phyloP scores from a whole-genome alignment of 208 protist genomes.

The Perkinsela sp. region DNA sequence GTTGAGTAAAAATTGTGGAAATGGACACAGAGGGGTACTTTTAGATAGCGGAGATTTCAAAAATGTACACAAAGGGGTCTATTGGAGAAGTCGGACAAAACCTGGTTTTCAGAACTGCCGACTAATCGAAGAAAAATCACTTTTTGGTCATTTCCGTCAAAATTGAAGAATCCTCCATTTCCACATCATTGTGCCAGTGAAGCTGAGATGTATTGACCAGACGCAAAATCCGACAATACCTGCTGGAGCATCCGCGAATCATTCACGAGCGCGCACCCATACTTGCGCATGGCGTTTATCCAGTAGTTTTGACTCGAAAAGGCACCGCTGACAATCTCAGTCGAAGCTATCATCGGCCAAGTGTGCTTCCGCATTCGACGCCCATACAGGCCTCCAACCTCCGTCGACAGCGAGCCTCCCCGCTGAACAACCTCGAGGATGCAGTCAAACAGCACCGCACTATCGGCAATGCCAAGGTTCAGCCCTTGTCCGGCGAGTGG shows the following conservation, averaged over 20 bases:
- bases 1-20: too few species aligned
- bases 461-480: conserved; percentile 63
- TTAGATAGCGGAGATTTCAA: too few species aligned
- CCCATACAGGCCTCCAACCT: conserved; percentile 28
- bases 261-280: not conserved
- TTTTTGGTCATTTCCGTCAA: too few species aligned
- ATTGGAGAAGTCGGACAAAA: too few species aligned
- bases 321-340: conserved; percentile 33
- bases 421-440: conserved; percentile 20
- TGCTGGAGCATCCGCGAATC: not conserved
- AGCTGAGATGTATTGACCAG: conserved; percentile 1
- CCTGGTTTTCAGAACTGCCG: too few species aligned
- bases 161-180: too few species aligned
- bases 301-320: conserved; percentile 3
- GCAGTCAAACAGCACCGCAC: conserved; percentile 23
- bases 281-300: not conserved
- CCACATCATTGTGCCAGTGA: not conserved
- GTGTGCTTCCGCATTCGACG: conserved; percentile 38
- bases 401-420: conserved; percentile 31
- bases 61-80: too few species aligned
- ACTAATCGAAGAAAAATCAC: too few species aligned
- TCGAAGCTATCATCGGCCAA: conserved; percentile 26
- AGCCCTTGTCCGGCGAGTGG: conserved; percentile 66
- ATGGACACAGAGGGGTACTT: too few species aligned
- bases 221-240: not conserved